A percentile compares a stretch with the other conserved stretches of the same genome.
Evolutionary conservation across 345 rosid genomes (phyloP).

Genomic region (Aurinia saxatilis): DNA sequence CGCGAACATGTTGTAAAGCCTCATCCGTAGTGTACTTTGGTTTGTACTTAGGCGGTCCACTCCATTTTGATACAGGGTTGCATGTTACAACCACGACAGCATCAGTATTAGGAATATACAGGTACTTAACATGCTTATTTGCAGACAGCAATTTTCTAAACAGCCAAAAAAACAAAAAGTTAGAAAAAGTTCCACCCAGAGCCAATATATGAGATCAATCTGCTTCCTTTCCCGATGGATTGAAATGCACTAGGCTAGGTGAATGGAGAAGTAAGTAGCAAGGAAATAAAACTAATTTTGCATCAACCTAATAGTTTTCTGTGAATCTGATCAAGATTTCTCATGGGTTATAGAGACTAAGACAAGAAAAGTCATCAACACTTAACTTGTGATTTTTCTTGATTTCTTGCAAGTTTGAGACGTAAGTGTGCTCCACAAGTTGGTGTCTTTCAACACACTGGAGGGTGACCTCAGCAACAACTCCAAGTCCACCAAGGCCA

Average conservation of each 20-base stretch:
- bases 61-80: conserved; percentile 88
- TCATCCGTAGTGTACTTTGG: conserved; percentile 71
- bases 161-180: conserved; percentile 17
- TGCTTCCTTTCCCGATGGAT: not conserved
- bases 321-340: not conserved
- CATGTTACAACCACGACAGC: conserved; percentile 85
- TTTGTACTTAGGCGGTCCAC: conserved; percentile 71
- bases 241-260: not conserved
- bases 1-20: conserved; percentile 62
- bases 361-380: conserved; percentile 1
- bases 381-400: conserved; percentile 86
- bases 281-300: not conserved
- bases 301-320: conserved; percentile 2
- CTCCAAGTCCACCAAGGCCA: conserved; percentile 96
- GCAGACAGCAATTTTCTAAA: conserved; percentile 74
- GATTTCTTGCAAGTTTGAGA: conserved; percentile 67
- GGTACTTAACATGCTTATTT: conserved; percentile 94
- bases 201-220: not conserved
- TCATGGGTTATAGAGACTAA: not conserved
- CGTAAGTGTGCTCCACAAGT: conserved; percentile 84
- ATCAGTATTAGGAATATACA: conserved; percentile 77
- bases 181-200: not conserved
- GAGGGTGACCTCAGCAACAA: conserved; percentile 92
- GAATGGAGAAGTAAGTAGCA: not conserved
- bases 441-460: conserved; percentile 92